Evolutionary conservation across 2,329 filamentous ascomycete species (phyloP), one percentile per base, ranked within the genome.

Genomic region (Pyricularia grisea): DNA sequence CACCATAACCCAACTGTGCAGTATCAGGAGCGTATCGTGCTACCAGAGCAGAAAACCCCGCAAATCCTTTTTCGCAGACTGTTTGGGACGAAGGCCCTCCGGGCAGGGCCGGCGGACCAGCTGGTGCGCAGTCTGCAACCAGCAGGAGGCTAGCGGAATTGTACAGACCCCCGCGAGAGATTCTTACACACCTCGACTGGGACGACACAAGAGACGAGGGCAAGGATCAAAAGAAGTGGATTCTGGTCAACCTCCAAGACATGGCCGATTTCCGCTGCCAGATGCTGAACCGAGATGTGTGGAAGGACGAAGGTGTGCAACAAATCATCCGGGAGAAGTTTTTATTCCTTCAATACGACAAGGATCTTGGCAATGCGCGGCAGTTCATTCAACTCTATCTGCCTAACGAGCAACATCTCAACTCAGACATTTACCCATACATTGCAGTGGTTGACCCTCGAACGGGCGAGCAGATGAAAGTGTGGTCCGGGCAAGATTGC

Each of bases 401-500:
- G 72, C 82, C 84, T 1, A 83, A 83, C 76, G 86, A 88, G 68
- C 83, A 83, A 63, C 88, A 91, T 73, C 93, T 97, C 74, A 91
- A 91, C 75, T 86, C 89, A n/a, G 91, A 94, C 75, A 93, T 94
- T 73, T 99, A 96, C 77, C 95, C 95, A 6, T 94, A 99, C 77
- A 95, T 98, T 69, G 93, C 93, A 64, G 97, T 99, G 71, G 88
- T 99, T 71, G 95, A 99, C 74, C 95, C 95, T 1, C 87, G 95
- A 70, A 99, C 95, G 0, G 95, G 95, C 71, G 95, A 99, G 80
- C 93, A 97, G 78, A 92, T 99, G 77, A 99, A 99, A 81, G 87
- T 94, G 1, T 98, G 95, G 94, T 93, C 92, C 17, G 94, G 94
- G 1, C 85, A 87, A 10, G 92, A 94, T 1, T 92, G 94, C 68